phyloP scores from a whole-genome alignment of 352 stramenopile genomes.

The Phytophthora quininea region DNA sequence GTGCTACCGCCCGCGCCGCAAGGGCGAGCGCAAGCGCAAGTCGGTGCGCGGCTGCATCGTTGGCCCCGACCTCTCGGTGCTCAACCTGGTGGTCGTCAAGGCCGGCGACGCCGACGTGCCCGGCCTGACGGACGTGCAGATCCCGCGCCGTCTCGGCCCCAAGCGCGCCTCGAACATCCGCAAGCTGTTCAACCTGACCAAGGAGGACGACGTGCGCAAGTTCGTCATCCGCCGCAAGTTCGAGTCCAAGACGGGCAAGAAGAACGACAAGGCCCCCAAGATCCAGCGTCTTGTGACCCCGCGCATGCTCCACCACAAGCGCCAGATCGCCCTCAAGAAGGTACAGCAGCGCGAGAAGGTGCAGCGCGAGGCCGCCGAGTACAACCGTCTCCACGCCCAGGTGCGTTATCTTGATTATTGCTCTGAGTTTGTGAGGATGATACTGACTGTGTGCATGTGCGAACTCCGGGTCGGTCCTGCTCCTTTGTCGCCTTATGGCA shows the following conservation, averaged over 20 bases:
- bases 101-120: conserved; percentile 95
- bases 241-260: conserved; percentile 99
- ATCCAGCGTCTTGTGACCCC: conserved; percentile 99
- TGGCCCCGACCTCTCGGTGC: conserved; percentile 98
- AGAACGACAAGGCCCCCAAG: conserved; percentile 98
- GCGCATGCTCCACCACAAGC: conserved; percentile 96
- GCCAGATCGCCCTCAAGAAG: conserved; percentile 88
- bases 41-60: conserved; percentile 99
- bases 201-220: conserved; percentile 99
- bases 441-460: conserved; percentile 51
- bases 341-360: conserved; percentile 89
- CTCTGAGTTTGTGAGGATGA: conserved; percentile 7
- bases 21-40: conserved; percentile 99
- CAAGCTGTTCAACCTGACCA: conserved; percentile 99
- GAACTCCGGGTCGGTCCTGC: conserved; percentile 62
- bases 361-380: conserved; percentile 95
- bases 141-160: conserved; percentile 97
- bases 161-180: conserved; percentile 99
- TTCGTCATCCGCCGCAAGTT: conserved; percentile 99
- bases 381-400: conserved; percentile 97
- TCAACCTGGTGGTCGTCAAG: conserved; percentile 99
- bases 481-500: conserved; percentile 94
- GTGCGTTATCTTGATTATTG: conserved; percentile 63
- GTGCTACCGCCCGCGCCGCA: conserved; percentile 94
- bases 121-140: conserved; percentile 96